Evolutionary conservation across 2,329 filamentous ascomycete species (phyloP), one percentile per base, ranked within the genome.

Genomic region (Phialophora verrucosa): DNA sequence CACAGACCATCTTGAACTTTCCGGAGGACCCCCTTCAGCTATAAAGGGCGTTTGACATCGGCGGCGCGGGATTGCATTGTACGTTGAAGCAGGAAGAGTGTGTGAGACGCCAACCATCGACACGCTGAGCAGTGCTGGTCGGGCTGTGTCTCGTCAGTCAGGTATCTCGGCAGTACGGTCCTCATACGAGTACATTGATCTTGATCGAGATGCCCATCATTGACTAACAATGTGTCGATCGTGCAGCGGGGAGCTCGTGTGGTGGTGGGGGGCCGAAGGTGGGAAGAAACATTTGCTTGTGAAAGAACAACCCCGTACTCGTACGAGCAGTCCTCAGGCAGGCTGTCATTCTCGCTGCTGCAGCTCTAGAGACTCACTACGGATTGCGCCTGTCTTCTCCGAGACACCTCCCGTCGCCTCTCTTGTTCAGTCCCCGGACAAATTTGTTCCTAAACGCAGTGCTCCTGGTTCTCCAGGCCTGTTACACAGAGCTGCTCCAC

Each of bases 401-500:
- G 38, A 42, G 1, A n/a, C 38, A n/a, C 17, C 38, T n/a, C 17
- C 14, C n/a, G 38, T 8, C 6, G 38, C 38, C 38, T n/a, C 38
- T n/a, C 17, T 7, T 3, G 17, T 44, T 6, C 38, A 44, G 5
- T 1, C 17, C 17, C 38, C 6, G 14, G 38, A 17, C 17, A 17
- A 42, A 42, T 4, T 14, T 5, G 35, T 42, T 6, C 12, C 14
- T 14, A 6, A 17, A 42, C 38, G 1, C 12, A 42, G 12, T 42
- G 35, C 35, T 5, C 23, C 23, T 58, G 11, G 31, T 55, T 8
- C 38, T 17, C 14, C n/a, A 11, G n/a, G 17, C 23, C n/a, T 17
- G 60, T 62, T 29, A 38, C 53, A 55, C 60, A 38, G 42, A 35
- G 17, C 32, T 42, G 23, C 50, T 35, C 50, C 60, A 56, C 60